Conservation (phyloP, 176 grass and related monocot species). For the sorghum (Sorghum bicolor) region DNA sequence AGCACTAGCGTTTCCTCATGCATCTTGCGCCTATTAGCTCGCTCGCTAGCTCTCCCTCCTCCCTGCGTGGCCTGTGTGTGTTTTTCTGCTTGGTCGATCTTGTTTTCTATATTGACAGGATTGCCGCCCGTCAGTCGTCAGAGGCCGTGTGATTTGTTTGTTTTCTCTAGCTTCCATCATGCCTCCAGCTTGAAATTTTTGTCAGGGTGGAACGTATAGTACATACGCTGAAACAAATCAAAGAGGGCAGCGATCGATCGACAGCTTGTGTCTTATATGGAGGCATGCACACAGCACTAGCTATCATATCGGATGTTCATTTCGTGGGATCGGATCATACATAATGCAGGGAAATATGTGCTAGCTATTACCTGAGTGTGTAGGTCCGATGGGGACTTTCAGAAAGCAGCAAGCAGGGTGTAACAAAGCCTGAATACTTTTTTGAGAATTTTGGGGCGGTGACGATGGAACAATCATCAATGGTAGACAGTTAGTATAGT, state of each 20-base stretch:
- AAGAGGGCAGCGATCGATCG: background rate
- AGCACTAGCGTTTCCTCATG: slow-evolving; percentile 12
- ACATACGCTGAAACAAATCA: background rate
- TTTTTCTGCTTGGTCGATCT: too few relatives aligned
- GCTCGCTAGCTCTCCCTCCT: background rate
- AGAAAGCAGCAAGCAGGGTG: slow-evolving; percentile 11
- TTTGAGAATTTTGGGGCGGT: background rate
- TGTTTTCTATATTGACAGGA: background rate
- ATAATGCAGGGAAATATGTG: background rate
- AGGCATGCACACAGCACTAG: background rate
- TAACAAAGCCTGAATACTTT: background rate
- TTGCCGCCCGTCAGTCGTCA: background rate
- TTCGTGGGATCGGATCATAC: background rate
- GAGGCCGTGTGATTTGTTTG: background rate
- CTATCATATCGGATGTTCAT: background rate
- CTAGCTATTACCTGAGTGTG: background rate
- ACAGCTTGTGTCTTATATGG: background rate
- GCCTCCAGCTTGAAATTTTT: background rate
- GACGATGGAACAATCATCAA: background rate
- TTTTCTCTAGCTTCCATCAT: slow-evolving; percentile 15
- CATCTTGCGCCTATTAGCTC: background rate
- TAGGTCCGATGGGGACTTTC: background rate
- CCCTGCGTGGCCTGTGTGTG: too few relatives aligned
- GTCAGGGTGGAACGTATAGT: background rate
- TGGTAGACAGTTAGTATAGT: background rate